Conservation (phyloP, 2,329 filamentous ascomycete genomes). For the Magnaporthiopsis rhizophila region DNA sequence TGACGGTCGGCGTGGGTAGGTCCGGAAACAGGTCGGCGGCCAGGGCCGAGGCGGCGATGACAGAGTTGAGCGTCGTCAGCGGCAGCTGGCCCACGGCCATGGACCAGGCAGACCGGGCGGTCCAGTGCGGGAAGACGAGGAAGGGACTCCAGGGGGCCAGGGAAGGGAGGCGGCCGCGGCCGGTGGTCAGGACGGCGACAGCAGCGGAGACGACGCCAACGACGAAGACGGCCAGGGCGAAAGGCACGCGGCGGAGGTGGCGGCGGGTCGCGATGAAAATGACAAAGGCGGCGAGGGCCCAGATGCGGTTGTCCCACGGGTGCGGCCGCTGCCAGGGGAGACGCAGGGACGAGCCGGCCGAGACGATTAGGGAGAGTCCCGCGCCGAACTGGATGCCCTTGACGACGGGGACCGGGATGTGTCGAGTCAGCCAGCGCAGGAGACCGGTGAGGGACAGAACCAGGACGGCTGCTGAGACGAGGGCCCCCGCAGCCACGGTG, state of each 20-base stretch:
- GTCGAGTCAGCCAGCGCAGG: constrained; percentile 63
- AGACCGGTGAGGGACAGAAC: constrained; percentile 72
- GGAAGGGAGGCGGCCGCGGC: constrained; percentile 33
- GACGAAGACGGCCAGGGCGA: constrained; percentile 65
- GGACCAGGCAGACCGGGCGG: constrained; percentile 30
- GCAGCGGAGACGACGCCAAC: constrained; percentile 55
- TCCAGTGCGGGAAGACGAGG: constrained; percentile 33
- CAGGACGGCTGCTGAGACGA: constrained; percentile 66
- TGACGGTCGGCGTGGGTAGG: constrained; percentile 57
- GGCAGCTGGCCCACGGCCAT: constrained; percentile 82
- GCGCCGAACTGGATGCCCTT: constrained; percentile 94
- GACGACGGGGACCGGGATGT: constrained; percentile 77
- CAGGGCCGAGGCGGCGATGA: constrained; percentile 76
- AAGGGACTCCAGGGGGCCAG: constrained; percentile 55
- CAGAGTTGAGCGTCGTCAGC: constrained; percentile 84
- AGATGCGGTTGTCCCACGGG: constrained; percentile 75
- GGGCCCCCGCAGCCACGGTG: constrained; percentile 75
- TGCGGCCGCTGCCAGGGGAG: constrained; percentile 46
- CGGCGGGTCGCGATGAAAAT: constrained; percentile 60
- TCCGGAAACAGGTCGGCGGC: constrained; percentile 68
- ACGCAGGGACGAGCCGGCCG: constrained; percentile 58
- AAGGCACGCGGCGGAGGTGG: constrained; percentile 57
- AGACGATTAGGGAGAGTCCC: constrained; percentile 73
- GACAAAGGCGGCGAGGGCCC: constrained; percentile 67
- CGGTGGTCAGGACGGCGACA: constrained; percentile 24